Base-by-base conservation (phyloP, 108 stramenopile species). In the Stephanodiscus triporus region DNA sequence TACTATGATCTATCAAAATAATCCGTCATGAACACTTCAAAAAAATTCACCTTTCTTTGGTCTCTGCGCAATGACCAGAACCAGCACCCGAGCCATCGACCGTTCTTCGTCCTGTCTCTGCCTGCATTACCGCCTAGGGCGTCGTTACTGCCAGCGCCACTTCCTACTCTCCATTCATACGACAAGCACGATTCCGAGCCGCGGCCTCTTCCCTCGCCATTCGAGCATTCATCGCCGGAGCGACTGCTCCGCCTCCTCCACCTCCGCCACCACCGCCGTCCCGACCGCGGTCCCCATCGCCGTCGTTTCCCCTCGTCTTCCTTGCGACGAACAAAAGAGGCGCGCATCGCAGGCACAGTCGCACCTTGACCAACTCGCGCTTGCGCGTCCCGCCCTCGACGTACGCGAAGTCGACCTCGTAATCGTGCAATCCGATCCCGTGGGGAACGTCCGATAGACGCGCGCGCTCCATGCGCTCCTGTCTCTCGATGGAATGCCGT, bases 321-420 rank as follows among this genome's bases (percentile, higher is more conserved):
- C 75, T 70, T 16, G 42, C 36, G 37, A 71, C 49, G 56, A 79
- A 80, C 23, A 91, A 47, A 0, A 89, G 72, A 9, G 89, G 89
- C 13, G 86, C 78, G 72, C 91, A 92, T 65, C 69, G 50, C 19
- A 80, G 54, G 60, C 91, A 92, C 27, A 92, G 55, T 30, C 80
- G 56, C 43, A 90, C 70, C 77, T 92, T 92, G 27, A 90, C 89
- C 38, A 92, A 76, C 53, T 90, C 89, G 34, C 77, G 77, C 60
- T 90, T 90, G 23, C 47, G 17, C 29, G 59, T 58, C 10, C 75
- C 80, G 16, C 73, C 76, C 63, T 92, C 91, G 10, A 73, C 27
- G 74, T 92, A 90, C 5, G 78, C 61, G 75, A 92, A 92, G 47
- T 85, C 86, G 26, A 92, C 91, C 77, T 90, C 89, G 34, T 87